Evolutionary conservation across 345 rosid species (phyloP).

Genomic region (rapeseed (Brassica napus)): Da-Ae NC_063441.1:14415501-14416000

Average conservation of each 20-base stretch:
- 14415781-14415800: not conserved
- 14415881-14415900: not conserved
- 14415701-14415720: slow-evolving; percentile 12
- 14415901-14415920: not conserved
- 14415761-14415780: not conserved
- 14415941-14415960: too few relatives aligned
- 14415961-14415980: too few relatives aligned
- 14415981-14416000: too few relatives aligned
- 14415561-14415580: slow-evolving; percentile 39
- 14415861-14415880: not conserved
- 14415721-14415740: slow-evolving; percentile 22
- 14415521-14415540: slow-evolving; percentile 21
- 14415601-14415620: slow-evolving; percentile 30
- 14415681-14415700: not conserved
- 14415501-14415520: not conserved
- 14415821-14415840: not conserved
- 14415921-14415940: not conserved
- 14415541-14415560: not conserved
- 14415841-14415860: slow-evolving; percentile 14
- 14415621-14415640: slow-evolving; percentile 14
- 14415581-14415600: slow-evolving; percentile 31
- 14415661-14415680: slow-evolving; percentile 16
- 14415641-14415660: slow-evolving; percentile 34
- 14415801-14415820: slow-evolving; percentile 25
- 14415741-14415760: not conserved